Percentiles rank a stretch among this genome's conserved stretches.
Evolutionary conservation across 228 moss, liverwort and hornwort species (phyloP).

Genomic region (Sphagnum fallax): DNA sequence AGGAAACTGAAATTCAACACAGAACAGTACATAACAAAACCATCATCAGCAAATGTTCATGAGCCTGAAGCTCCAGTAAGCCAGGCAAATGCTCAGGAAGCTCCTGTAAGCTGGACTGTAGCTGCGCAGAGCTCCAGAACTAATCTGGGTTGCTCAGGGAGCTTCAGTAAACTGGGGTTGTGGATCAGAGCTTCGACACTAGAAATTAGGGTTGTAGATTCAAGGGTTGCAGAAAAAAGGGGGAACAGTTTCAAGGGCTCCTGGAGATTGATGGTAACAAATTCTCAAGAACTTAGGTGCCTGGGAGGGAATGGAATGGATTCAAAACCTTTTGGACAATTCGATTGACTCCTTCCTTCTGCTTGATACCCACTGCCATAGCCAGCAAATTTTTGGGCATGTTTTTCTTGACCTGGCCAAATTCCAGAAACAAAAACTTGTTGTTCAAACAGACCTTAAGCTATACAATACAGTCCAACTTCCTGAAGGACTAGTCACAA

Average conservation of each 20-base stretch:
- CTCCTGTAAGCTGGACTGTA: no score
- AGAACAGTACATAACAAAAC: background rate
- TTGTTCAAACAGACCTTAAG: background rate
- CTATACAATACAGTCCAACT: background rate
- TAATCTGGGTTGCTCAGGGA: no score
- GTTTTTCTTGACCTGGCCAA: conserved; percentile 1
- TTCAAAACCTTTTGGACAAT: conserved; percentile 33
- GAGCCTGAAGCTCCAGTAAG: background rate
- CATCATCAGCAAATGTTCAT: background rate
- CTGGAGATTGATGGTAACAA: background rate
- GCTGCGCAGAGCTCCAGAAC: no score
- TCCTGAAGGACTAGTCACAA: no score
- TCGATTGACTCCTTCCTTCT: conserved; percentile 32
- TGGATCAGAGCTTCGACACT: no score
- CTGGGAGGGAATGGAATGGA: background rate
- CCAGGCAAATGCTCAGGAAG: background rate
- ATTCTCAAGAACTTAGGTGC: background rate
- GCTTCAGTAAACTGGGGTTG: no score
- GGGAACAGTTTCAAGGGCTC: no score
- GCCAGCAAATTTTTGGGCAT: conserved; percentile 38
- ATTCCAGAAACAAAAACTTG: background rate
- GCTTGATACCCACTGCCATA: conserved; percentile 49
- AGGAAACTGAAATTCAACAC: conserved; percentile 53
- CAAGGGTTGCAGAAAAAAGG: no score
- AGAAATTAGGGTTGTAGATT: no score